Base-by-base conservation (phyloP, 345 rosid species). In the Euphorbia peplus region DNA sequence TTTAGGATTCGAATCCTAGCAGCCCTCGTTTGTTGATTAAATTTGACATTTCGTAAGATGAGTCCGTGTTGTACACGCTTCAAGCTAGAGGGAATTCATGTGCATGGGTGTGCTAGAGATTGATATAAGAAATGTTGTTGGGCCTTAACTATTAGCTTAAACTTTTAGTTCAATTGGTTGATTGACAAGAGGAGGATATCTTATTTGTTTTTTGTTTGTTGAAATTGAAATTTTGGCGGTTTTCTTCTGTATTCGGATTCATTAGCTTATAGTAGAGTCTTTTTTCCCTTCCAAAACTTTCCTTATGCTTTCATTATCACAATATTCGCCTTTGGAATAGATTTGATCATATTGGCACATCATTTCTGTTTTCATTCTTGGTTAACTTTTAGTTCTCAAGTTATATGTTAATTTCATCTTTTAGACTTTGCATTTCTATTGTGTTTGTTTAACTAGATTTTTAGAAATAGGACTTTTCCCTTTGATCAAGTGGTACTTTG, bases 401-500 rank as follows among this genome's bases (percentile, higher is more conserved):
- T 11, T 66, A 5, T 64, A 50, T 53, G 19, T 59, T 1, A 42
- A 46, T 18, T 39, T 28, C 24, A 12, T 37, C 26, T 24, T 14
- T 12, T 3, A 41, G 52, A 26, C 41, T 56, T 68, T 22, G 55
- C 25, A 1, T 50, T 3, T 50, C 22, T 42, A 22, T 21, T 47
- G 9, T 48, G 22, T 32, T 22, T 48, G 21, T 70, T 25, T 24
- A 42, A 18, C 24, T 42, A 11, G 63, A 46, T 30, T 19, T 30
- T 44, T 28, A 42, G 62, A 52, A 61, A 15, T 12, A 35, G 42
- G 24, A 42, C 25, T 25, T 60, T 70, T 54, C 30, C 22, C 10
- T 32, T 63, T 47, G 51, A 32, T 32, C 22, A 64, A 56, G 58
- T 72, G 50, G 30, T 32, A 21, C 26, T 13, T 39, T 24, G 58